These are phyloP conservation scores for Chlorella sp. DNA, from an alignment of 139 green algal genomes.

Conservation along the genomic window DNA sequence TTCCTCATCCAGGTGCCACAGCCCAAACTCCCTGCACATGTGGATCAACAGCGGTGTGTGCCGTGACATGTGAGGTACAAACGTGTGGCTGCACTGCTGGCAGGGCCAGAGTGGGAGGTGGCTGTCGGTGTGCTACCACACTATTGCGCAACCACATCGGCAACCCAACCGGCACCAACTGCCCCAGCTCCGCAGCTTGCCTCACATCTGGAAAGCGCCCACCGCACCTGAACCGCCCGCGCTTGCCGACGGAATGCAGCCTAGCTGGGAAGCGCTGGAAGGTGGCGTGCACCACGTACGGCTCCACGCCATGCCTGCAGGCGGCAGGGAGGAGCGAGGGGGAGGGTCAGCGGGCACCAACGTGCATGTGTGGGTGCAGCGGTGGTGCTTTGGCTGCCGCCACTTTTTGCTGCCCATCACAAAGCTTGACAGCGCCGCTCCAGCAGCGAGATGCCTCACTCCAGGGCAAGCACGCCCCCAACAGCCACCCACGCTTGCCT, in stretches of 20 bases:
- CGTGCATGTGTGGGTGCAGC: no score
- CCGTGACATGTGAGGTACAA: no score
- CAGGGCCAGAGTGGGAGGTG: background rate
- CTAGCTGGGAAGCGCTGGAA: conserved; percentile 21
- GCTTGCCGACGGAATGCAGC: conserved; percentile 33
- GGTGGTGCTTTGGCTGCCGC: no score
- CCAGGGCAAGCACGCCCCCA: background rate
- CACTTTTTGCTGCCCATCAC: no score
- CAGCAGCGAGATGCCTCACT: no score
- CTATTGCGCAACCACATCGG: background rate
- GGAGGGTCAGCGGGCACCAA: background rate
- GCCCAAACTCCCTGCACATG: conserved; percentile 31
- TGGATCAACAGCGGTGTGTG: no score
- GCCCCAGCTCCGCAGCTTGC: background rate
- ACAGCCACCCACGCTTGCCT: background rate
- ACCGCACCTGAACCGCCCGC: conserved; percentile 35
- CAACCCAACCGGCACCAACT: background rate
- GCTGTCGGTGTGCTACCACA: background rate
- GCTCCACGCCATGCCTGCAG: conserved; percentile 7
- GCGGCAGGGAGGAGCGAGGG: background rate
- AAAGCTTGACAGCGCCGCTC: no score
- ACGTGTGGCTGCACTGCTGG: background rate
- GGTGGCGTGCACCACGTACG: conserved; percentile 50
- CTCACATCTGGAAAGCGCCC: background rate
- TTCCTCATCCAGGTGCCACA: conserved; percentile 8